These are phyloP conservation scores for Kentomonas sorsogonicus DNA, from an alignment of 208 protist species.

Conservation along the genomic window DNA sequence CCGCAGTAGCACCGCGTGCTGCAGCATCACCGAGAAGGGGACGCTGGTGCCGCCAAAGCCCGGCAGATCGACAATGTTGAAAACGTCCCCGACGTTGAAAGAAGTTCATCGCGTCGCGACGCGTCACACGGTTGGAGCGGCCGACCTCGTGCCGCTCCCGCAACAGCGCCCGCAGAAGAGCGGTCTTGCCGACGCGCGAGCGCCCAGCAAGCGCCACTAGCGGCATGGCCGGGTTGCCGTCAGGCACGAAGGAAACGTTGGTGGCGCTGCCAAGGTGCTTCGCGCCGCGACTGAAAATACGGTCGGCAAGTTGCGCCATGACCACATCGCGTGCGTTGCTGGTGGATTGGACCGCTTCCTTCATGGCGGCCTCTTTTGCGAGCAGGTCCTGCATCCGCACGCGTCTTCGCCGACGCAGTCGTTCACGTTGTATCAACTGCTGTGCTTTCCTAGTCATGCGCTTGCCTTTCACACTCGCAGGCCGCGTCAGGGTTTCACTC, in stretches of 20 bases:
- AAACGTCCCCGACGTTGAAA: conserved; percentile 82
- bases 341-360: conserved; percentile 23
- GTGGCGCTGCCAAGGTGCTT: conserved; percentile 64
- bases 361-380: conserved; percentile 38
- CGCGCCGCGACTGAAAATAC: conserved; percentile 81
- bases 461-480: conserved; percentile 42
- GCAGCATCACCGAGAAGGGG: conserved; percentile 74
- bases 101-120: conserved; percentile 83
- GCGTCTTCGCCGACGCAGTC: conserved; percentile 27
- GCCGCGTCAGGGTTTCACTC: conserved; percentile 35
- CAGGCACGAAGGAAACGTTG: conserved; percentile 74
- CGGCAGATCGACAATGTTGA: conserved; percentile 79
- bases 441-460: conserved; percentile 31
- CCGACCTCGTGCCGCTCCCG: conserved; percentile 57
- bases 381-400: conserved; percentile 37
- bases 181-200: conserved; percentile 62
- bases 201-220: conserved; percentile 74
- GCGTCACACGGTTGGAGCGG: conserved; percentile 63
- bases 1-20: conserved; percentile 76
- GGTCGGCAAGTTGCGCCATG: conserved; percentile 70
- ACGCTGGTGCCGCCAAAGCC: conserved; percentile 80
- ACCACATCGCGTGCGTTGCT: conserved; percentile 68
- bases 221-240: conserved; percentile 80
- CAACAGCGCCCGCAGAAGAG: conserved; percentile 78
- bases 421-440: conserved; percentile 28